phyloP scores from a whole-genome alignment of 164 flowering plant species.

The Taxillus chinensis region DNA sequence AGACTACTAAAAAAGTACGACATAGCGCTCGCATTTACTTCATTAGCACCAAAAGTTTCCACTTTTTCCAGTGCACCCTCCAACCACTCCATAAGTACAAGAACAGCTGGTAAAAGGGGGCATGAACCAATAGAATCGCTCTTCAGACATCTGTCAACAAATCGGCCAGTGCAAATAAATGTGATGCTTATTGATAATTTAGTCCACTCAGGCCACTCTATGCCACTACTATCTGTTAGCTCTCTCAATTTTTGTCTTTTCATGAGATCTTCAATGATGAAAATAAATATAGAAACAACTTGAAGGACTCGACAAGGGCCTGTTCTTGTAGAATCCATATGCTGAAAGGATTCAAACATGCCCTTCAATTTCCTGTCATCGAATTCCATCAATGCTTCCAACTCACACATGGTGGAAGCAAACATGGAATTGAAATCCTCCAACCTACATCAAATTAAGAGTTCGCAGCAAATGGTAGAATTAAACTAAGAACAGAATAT shows the following conservation, averaged over 20 bases:
- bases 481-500: background rate
- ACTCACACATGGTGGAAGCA: slow-evolving; percentile 34
- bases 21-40: slow-evolving; percentile 27
- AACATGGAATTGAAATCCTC: slow-evolving; percentile 48
- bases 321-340: slow-evolving; percentile 32
- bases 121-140: slow-evolving; percentile 15
- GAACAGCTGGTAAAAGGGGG: slow-evolving; percentile 61
- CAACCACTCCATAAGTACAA: slow-evolving; percentile 68
- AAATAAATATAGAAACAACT: slow-evolving; percentile 46
- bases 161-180: slow-evolving; percentile 51
- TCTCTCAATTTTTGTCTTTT: slow-evolving; percentile 12
- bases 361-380: slow-evolving; percentile 39
- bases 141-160: slow-evolving; percentile 42
- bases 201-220: slow-evolving; percentile 18
- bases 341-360: slow-evolving; percentile 42
- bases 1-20: slow-evolving; percentile 42
- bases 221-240: slow-evolving; percentile 9
- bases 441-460: slow-evolving; percentile 33
- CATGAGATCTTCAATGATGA: slow-evolving; percentile 29
- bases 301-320: slow-evolving; percentile 73
- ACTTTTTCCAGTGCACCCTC: slow-evolving; percentile 19
- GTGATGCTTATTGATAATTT: slow-evolving; percentile 31
- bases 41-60: slow-evolving; percentile 24
- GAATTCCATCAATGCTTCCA: slow-evolving; percentile 43
- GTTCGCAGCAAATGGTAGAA: slow-evolving; percentile 1